Evolutionary conservation across 306 rosid genomes (phyloP), one percentile per base, ranked within the genome.

Genomic region (Prunus armeniaca): DNA sequence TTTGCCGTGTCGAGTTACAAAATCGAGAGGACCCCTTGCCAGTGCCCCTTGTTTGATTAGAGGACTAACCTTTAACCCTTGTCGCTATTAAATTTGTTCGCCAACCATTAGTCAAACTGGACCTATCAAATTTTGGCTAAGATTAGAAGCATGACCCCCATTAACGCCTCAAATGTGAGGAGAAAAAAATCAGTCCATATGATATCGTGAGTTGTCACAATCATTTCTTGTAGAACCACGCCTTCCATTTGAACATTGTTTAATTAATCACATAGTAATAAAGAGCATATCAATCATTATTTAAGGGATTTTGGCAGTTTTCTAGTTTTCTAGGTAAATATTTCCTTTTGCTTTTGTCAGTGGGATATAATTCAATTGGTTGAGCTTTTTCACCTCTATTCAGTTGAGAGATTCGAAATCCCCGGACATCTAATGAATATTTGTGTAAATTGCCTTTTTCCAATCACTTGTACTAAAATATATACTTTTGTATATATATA

Each of bases 321-420:
- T 38, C 43, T 9, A 20, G 3, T 56, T 56, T 20, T 28, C 13
- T 56, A 56, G 28, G 3, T 10, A 9, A 12, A 55, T 19, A 9
- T 1, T 55, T 9, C 0, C 3, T 1, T 5, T 56, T 3, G 0
- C 10, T 60, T 60, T 60, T 10, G 24, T 60, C 3, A 38, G 2
- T 38, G 1, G 0, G 43, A 0, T 0, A 38, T 38, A 38, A 0
- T 1, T 38, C 2, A 38, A 0, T 38, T 7, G 0, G 9, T 38
- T 38, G 9, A 38, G 43, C 9, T 38, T 0, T 38, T 38, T 38
- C 9, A 6, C 9, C 0, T 38, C 9, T 0, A 38, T 6, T 1
- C 2, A 34, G n/a, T n/a, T n/a, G n/a, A n/a, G n/a, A 38, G 0
- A 6, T 6, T 38, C 9, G 0, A 38, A 38, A 38, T 6, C 0